A percentile compares a stretch with the other conserved stretches of the same genome.
Evolutionary conservation across 371 early-diverging fungal species (phyloP).

Genomic region (Apophysomyces ossiformis): DNA sequence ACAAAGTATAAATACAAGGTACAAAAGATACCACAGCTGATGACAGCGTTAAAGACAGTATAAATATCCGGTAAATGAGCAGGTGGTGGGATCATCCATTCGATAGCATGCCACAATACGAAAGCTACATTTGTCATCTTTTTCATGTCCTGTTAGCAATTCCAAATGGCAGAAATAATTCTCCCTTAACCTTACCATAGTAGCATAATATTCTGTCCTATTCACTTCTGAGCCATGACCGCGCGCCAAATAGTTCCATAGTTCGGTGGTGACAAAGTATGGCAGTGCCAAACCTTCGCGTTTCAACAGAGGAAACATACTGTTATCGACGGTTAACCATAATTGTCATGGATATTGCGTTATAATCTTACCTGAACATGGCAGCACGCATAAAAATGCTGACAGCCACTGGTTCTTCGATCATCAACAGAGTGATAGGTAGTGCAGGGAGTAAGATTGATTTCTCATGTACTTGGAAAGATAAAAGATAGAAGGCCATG

Average conservation of each 20-base stretch:
- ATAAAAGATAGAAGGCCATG: constrained; percentile 90
- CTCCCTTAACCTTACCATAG: constrained; percentile 17
- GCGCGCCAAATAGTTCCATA: constrained; percentile 76
- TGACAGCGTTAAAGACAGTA: constrained; percentile 75
- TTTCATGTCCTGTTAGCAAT: background rate
- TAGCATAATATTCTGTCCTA: constrained; percentile 17
- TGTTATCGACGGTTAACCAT: constrained; percentile 26
- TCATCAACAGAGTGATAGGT: constrained; percentile 74
- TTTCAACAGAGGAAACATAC: constrained; percentile 86
- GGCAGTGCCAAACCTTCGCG: constrained; percentile 73
- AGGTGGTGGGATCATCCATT: constrained; percentile 67
- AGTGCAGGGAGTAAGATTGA: constrained; percentile 86
- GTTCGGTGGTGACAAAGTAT: constrained; percentile 58
- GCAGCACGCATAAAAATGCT: constrained; percentile 80
- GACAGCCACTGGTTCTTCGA: constrained; percentile 63
- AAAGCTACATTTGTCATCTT: constrained; percentile 44
- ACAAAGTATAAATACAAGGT: constrained; percentile 65
- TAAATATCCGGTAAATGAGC: constrained; percentile 79
- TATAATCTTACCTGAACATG: constrained; percentile 68
- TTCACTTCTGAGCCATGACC: constrained; percentile 23
- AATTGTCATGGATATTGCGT: background rate
- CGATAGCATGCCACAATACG: constrained; percentile 61
- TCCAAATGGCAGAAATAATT: background rate
- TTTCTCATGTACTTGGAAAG: constrained; percentile 98
- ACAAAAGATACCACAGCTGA: constrained; percentile 70